A percentile compares a stretch with the other conserved stretches of the same genome.
These are phyloP conservation scores for Hippophae tibetana DNA, from an alignment of 306 rosid genomes.

Conservation along the genomic window DNA sequence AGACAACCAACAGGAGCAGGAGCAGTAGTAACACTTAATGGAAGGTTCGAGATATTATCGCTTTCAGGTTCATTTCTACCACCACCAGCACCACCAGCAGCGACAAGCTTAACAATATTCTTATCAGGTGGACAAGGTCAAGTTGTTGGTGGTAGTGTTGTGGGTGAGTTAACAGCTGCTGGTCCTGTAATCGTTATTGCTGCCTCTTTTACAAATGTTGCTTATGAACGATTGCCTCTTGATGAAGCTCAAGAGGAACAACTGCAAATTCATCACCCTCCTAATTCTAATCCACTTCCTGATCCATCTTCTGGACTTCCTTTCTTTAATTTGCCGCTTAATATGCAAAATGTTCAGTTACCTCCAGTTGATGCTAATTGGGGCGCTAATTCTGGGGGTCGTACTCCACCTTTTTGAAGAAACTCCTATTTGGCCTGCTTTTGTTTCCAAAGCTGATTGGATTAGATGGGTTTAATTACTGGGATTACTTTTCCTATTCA, in stretches of 20 bases:
- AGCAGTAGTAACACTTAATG: constrained; percentile 58
- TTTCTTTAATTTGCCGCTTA: constrained; percentile 68
- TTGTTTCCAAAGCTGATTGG: neutral
- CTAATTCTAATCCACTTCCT: constrained; percentile 37
- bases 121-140: constrained; percentile 81
- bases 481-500: too few species aligned
- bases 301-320: constrained; percentile 72
- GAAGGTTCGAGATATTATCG: constrained; percentile 83
- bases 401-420: constrained; percentile 9
- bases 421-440: too few species aligned
- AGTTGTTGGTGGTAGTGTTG: constrained; percentile 81
- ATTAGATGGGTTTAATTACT: too few species aligned
- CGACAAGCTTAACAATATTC: constrained; percentile 62
- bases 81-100: constrained; percentile 88
- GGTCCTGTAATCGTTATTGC: constrained; percentile 85
- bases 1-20: constrained; percentile 66
- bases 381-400: constrained; percentile 27
- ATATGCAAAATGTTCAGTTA: constrained; percentile 80
- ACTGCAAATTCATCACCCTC: constrained; percentile 36
- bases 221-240: constrained; percentile 69
- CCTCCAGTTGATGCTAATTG: constrained; percentile 41
- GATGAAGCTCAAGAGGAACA: constrained; percentile 48
- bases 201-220: constrained; percentile 76
- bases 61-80: constrained; percentile 79
- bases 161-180: constrained; percentile 71